Conservation (phyloP, 73 alveolate genomes). For the Tetrahymena borealis region DNA sequence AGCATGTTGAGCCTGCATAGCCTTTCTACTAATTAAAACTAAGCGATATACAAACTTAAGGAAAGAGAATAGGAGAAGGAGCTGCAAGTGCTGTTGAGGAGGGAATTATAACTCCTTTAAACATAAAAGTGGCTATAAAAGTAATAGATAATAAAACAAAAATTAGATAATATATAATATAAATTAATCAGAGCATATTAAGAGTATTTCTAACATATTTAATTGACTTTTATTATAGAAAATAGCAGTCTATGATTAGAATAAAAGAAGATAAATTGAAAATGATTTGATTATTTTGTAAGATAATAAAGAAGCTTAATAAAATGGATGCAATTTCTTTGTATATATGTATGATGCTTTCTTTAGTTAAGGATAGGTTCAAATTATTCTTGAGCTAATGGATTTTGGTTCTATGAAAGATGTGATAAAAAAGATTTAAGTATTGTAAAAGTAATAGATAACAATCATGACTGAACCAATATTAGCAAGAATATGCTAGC, state of each 20-base stretch:
- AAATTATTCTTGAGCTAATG: constrained; percentile 81
- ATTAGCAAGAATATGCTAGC: constrained; percentile 64
- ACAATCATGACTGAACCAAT: constrained; percentile 8
- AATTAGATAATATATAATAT: neutral
- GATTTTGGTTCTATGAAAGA: constrained; percentile 77
- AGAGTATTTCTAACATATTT: too few relatives aligned
- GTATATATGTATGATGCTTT: neutral
- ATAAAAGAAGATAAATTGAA: constrained; percentile 80
- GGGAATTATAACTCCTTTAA: constrained; percentile 73
- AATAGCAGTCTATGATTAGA: constrained; percentile 91
- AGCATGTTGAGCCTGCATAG: neutral
- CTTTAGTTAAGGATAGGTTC: neutral
- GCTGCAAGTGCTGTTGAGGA: constrained; percentile 77
- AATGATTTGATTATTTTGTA: constrained; percentile 88
- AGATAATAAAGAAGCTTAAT: constrained; percentile 13
- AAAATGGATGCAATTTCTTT: neutral
- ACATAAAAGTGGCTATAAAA: constrained; percentile 62
- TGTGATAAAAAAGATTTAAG: constrained; percentile 54
- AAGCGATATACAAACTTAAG: neutral
- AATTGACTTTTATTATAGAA: constrained; percentile 25
- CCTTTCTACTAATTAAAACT: neutral
- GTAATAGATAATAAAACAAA: neutral
- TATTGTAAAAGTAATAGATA: neutral
- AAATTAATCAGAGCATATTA: too few relatives aligned
- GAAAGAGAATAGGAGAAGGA: constrained; percentile 31